These are phyloP conservation scores for Phaeosphaeria sp. DNA, from an alignment of 2,329 filamentous ascomycete genomes.

Conservation along the genomic window DNA sequence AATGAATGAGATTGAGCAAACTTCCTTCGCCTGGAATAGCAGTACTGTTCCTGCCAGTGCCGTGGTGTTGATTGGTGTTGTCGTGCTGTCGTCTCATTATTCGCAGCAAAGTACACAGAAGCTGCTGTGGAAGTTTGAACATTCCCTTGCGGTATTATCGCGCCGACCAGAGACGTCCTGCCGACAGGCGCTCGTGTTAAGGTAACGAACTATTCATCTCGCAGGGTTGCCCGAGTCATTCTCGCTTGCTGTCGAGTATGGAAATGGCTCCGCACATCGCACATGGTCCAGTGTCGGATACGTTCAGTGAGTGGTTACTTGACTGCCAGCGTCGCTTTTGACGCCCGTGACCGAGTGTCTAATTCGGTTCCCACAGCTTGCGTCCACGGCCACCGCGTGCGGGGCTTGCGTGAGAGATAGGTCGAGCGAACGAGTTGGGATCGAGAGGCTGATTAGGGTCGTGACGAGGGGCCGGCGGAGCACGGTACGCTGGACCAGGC, in stretches of 20 bases:
- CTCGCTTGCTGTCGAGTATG: not conserved
- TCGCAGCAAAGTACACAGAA: too few relatives aligned
- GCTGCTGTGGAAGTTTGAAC: not conserved
- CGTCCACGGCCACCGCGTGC: conserved; percentile 43
- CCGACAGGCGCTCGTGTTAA: not conserved
- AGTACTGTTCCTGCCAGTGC: not conserved
- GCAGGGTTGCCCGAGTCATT: not conserved
- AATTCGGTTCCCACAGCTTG: conserved; percentile 51
- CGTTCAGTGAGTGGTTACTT: not conserved
- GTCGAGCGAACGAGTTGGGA: conserved; percentile 49
- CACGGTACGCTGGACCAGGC: conserved; percentile 33
- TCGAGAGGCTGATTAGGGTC: conserved; percentile 49
- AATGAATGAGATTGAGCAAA: not conserved
- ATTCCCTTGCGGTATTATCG: not conserved
- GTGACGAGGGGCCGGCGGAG: conserved; percentile 33
- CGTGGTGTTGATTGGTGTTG: not conserved
- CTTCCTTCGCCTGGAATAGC: not conserved
- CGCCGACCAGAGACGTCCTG: not conserved
- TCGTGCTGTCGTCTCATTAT: too few relatives aligned
- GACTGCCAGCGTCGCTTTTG: conserved; percentile 7
- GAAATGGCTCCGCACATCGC: not conserved
- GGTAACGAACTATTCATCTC: not conserved
- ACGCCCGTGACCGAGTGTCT: conserved; percentile 16
- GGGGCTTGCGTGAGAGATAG: conserved; percentile 34
- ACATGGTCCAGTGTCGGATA: not conserved